Base-by-base conservation (phyloP, 164 flowering plant species). In the Macadamia tetraphylla region DNA sequence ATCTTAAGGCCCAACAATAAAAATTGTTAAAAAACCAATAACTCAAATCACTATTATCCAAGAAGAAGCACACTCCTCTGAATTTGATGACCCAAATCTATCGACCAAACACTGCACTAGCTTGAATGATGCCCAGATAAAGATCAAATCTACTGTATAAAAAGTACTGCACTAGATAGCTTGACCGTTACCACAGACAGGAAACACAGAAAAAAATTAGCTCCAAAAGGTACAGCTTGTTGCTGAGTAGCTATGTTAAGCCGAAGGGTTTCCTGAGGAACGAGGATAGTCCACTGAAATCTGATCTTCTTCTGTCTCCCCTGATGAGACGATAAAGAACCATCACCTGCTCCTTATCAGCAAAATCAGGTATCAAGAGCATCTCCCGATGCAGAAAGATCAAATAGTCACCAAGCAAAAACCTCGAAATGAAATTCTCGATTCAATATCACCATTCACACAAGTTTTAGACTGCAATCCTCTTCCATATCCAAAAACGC, bases 401-500 rank as follows among this genome's bases (percentile, higher is more conserved):
- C 63, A 49, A 53, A 14, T 53, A 17, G 62, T 52, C 66, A 31
- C 62, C 31, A 10, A 17, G 30, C 17, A 44, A n/a, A 61, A 51
- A 15, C 49, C 52, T 29, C 58, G 35, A 67, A 59, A 23, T 31
- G 65, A 52, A 46, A 72, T 67, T 58, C 68, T 51, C 31, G 10
- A 53, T 53, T 53, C 67, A 12, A n/a, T n/a, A 14, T 53, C 57
- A 53, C 57, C 57, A 53, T 53, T 5, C n/a, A 58, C 40, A 60
- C 60, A 65, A 67, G 60, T 69, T 74, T 9, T 63, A 71, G 74
- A 51, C 70, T 71, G 71, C 85, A 82, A 71, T 82, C 86, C 63
- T 85, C 87, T 76, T 80, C 86, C 88, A 85, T 85, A 66, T 77
- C 73, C 78, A 72, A 62, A 60, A n/a, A 52, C 68, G 35, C 35